A percentile compares a stretch with the other conserved stretches of the same genome.
Evolutionary conservation across 73 alveolate genomes (phyloP).

Genomic region (Paramecium primaurelia): DNA sequence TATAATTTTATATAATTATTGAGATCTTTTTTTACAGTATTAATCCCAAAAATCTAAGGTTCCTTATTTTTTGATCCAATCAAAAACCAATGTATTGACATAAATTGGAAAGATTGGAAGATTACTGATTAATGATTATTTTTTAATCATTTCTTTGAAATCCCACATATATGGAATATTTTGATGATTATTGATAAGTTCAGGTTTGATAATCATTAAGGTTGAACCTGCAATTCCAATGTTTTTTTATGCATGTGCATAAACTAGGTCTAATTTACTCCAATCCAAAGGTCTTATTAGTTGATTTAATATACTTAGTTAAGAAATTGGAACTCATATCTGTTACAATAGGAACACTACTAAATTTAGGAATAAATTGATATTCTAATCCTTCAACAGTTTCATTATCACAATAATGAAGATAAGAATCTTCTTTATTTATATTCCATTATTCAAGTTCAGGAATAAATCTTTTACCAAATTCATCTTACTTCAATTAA

Average conservation of each 20-base stretch:
- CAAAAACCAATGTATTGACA: conserved; percentile 2
- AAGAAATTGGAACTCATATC: conserved; percentile 79
- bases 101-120: conserved; percentile 17
- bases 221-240: conserved; percentile 79
- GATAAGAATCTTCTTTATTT: conserved; percentile 67
- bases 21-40: background rate
- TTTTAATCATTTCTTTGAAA: conserved; percentile 9
- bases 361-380: conserved; percentile 64
- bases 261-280: conserved; percentile 72
- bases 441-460: conserved; percentile 67
- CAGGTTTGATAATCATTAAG: conserved; percentile 67
- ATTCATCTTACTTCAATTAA: background rate
- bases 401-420: conserved; percentile 81
- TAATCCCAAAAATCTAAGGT: background rate
- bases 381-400: conserved; percentile 81
- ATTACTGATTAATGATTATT: background rate
- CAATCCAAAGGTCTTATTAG: conserved; percentile 62
- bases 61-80: background rate
- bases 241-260: conserved; percentile 79
- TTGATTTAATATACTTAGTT: conserved; percentile 35
- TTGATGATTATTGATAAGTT: conserved; percentile 51
- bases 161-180: conserved; percentile 33
- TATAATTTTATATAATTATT: background rate
- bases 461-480: conserved; percentile 59
- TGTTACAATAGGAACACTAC: conserved; percentile 60